Percentiles rank a stretch among this genome's conserved stretches.
These are phyloP conservation scores for Arabis alpina DNA, from an alignment of 345 rosid genomes.

Conservation along the genomic window DNA sequence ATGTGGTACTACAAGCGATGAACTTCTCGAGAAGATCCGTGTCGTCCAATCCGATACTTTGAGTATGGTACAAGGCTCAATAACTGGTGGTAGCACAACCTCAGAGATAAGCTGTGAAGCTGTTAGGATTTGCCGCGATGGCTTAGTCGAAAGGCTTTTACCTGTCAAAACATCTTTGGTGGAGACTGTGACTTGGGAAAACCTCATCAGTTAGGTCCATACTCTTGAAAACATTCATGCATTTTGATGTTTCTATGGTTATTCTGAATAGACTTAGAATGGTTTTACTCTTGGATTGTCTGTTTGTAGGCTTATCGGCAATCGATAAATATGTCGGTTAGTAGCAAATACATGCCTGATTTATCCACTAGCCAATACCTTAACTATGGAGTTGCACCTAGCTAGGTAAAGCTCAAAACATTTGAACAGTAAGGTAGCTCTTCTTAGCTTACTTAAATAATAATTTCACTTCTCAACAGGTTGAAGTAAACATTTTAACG, in stretches of 20 bases:
- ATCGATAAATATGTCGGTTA: constrained; percentile 63
- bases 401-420: constrained; percentile 68
- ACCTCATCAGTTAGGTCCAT: constrained; percentile 70
- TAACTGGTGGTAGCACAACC: constrained; percentile 86
- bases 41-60: constrained; percentile 74
- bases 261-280: not conserved
- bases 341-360: constrained; percentile 56
- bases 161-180: constrained; percentile 59
- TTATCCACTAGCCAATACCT: constrained; percentile 53
- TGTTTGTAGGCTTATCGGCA: constrained; percentile 33
- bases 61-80: constrained; percentile 82
- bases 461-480: constrained; percentile 49
- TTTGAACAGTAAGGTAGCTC: not conserved
- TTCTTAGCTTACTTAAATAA: constrained; percentile 20
- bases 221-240: constrained; percentile 24
- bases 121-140: constrained; percentile 67
- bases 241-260: constrained; percentile 12
- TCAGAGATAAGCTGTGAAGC: constrained; percentile 91
- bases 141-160: constrained; percentile 67
- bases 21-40: constrained; percentile 65
- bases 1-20: constrained; percentile 51
- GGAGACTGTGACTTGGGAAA: constrained; percentile 69
- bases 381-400: constrained; percentile 88
- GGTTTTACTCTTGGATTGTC: not conserved
- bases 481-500: constrained; percentile 82